A percentile compares a stretch with the other conserved stretches of the same genome.
These are phyloP conservation scores for Gloeopeniophorella convolvens DNA, from an alignment of 768 basidiomycete species.

Conservation along the genomic window DNA sequence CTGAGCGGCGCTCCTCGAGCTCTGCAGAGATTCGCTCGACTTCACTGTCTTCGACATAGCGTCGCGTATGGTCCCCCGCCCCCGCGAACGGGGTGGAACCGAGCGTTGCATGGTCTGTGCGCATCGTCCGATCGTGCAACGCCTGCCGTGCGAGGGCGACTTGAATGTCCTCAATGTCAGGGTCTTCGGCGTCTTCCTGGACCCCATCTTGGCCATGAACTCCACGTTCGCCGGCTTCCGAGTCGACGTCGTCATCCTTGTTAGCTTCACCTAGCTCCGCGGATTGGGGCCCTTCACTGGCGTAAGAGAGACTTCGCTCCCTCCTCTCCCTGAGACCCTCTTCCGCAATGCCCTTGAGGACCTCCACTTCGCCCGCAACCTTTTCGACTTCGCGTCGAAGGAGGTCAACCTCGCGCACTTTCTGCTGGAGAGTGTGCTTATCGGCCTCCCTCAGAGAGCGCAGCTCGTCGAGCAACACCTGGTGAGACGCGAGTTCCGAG, in stretches of 20 bases:
- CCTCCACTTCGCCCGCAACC: conserved; percentile 79
- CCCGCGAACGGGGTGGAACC: conserved; percentile 33
- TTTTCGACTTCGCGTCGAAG: conserved; percentile 74
- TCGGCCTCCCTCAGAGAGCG: conserved; percentile 60
- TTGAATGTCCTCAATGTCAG: conserved; percentile 10
- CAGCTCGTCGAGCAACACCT: conserved; percentile 60
- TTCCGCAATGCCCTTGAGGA: conserved; percentile 81
- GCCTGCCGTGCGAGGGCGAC: conserved; percentile 14
- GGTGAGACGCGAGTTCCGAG: conserved; percentile 71
- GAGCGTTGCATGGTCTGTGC: conserved; percentile 48
- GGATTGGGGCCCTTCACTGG: neutral
- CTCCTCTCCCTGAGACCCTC: conserved; percentile 75
- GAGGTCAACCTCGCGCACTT: conserved; percentile 57
- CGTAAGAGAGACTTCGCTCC: conserved; percentile 33
- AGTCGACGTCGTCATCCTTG: neutral
- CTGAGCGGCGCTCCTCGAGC: conserved; percentile 57
- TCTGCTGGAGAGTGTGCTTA: conserved; percentile 46
- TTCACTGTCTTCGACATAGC: conserved; percentile 52
- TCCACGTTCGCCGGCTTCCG: conserved; percentile 21
- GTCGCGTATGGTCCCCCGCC: conserved; percentile 23
- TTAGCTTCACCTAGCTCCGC: neutral
- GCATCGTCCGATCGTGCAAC: conserved; percentile 39
- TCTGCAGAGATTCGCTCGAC: conserved; percentile 59
- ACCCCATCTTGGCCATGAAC: conserved; percentile 18
- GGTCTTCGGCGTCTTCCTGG: conserved; percentile 22